Base-by-base conservation (phyloP, 2,329 filamentous ascomycete species). In the Trichoderma atroviride region DNA sequence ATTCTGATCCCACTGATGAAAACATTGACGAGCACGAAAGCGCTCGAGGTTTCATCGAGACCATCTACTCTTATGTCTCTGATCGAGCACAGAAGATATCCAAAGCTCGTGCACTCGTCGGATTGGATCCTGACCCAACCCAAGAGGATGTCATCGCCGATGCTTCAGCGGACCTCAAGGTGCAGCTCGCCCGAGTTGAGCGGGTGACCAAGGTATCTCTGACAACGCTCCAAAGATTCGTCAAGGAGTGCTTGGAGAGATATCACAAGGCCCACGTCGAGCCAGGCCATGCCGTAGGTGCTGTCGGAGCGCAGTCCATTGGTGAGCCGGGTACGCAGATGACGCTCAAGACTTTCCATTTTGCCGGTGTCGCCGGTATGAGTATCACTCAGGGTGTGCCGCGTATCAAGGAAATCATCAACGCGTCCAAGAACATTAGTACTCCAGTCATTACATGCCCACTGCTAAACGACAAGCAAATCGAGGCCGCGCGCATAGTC, bases 361-460 rank as follows among this genome's bases (percentile, higher is more conserved):
- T 99, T 84, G 96, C 96, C 78, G 96, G 96, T 92, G 96, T 99
- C 72, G 96, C 96, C 55, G 95, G 95, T 79, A 98, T 99, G 96
- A 97, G 93, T 86, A 97, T 99, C 78, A 99, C 96, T 0, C 93
- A 97, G 78, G 96, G 96, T 92, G 96, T 99, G 7, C 96, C 96
- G 1, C 95, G 96, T 90, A 99, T 99, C 84, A 99, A 99, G 83
- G 96, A 99, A 85, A 99, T 99, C 74, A 99, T 99, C 89, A 99
- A 99, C 81, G 96, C 96, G 6, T 97, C 94, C 10, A 97, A 94
- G 79, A 84, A 85, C 61, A 99, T 99, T 80, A 96, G 92, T 79
- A 99, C 96, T 0, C 96, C 96, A 0, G 91, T 99, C 77, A 97
- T 99, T 74, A 89, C 88, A 6, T 98, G 96, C 76, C 91, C 92